Percentiles rank a stretch among this genome's conserved stretches.
Conservation (phyloP, 1,139 yeast species). For the Yamadazyma dendronema region DNA sequence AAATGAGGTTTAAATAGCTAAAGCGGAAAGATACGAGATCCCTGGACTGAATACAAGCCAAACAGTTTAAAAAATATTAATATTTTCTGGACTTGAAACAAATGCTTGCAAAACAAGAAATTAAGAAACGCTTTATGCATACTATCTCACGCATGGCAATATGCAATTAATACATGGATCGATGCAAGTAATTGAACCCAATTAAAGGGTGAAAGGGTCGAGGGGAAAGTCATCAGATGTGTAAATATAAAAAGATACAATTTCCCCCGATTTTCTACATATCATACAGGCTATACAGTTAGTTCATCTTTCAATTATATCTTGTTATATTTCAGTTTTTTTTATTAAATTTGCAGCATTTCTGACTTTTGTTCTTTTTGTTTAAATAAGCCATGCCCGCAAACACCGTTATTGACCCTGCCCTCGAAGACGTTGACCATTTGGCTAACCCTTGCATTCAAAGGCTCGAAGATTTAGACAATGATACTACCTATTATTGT, state of each 20-base stretch:
- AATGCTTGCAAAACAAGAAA: neutral
- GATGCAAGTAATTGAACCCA: neutral
- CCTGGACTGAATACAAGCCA: neutral
- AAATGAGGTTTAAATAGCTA: neutral
- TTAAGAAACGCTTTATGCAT: no score
- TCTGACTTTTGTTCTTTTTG: neutral
- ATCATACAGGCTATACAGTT: no score
- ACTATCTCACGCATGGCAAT: no score
- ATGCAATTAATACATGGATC: neutral
- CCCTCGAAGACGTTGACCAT: neutral
- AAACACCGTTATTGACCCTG: neutral
- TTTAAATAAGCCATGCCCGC: neutral
- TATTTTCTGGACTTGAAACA: slow-evolving; percentile 3
- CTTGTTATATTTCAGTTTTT: no score
- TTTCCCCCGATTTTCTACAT: no score
- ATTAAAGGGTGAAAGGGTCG: no score
- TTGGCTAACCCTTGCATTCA: neutral
- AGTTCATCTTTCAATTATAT: no score
- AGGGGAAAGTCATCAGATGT: no score
- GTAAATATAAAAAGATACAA: no score
- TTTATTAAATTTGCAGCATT: neutral
- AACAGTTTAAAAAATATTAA: neutral
- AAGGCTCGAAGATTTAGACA: neutral
- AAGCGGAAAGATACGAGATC: neutral
- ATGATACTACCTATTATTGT: neutral